Evolutionary conservation across 441 rosid genomes (phyloP).

Genomic region (Theobroma grandiflorum): DNA sequence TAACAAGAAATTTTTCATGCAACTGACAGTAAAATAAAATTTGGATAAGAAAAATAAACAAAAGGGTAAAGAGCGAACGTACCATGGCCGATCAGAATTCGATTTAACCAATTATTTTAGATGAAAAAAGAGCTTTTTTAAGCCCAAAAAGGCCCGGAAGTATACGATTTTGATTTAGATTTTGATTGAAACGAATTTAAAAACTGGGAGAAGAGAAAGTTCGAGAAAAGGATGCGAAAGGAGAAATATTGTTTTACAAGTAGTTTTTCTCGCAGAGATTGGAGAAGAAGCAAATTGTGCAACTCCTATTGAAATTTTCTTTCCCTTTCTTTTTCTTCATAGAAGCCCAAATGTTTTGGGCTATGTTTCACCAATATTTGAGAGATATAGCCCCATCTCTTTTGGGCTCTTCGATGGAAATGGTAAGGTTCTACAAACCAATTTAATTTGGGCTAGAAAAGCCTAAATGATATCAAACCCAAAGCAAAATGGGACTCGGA

Average conservation of each 20-base stretch:
- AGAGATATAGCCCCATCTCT: neutral
- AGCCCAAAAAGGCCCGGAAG: neutral
- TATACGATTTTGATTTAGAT: neutral
- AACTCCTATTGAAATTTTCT: neutral
- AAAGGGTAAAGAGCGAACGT: neutral
- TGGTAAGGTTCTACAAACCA: neutral
- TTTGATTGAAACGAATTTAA: neutral
- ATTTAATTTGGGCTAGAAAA: too few species aligned
- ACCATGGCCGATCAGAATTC: neutral
- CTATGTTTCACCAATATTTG: neutral
- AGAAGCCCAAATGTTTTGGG: neutral
- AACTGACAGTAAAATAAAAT: neutral
- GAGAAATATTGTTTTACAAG: neutral
- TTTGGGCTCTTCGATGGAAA: too few species aligned
- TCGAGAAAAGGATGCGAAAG: neutral
- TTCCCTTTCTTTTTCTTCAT: neutral
- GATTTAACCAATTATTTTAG: neutral
- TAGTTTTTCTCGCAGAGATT: neutral
- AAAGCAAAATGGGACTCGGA: too few species aligned
- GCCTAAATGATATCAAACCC: too few species aligned
- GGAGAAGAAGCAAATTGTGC: neutral
- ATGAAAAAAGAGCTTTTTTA: neutral
- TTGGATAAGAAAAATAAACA: neutral
- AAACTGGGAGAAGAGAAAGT: neutral
- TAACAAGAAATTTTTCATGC: neutral